phyloP scores from a whole-genome alignment of 345 rosid genomes.

The Aquilaria malaccensis region DNA sequence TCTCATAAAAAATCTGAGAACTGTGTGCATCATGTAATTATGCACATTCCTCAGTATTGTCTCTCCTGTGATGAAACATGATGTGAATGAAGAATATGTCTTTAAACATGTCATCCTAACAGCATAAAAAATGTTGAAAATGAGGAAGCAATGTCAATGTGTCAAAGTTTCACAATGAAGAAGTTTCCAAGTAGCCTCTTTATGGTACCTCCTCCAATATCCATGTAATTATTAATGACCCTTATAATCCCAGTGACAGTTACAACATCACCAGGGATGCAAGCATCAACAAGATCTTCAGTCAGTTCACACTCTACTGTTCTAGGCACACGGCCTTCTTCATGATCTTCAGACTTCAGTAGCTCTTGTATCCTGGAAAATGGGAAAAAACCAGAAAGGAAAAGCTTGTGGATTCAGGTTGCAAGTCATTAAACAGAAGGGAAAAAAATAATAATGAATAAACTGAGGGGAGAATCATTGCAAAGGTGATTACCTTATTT shows the following conservation, averaged over 20 bases:
- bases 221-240: constrained; percentile 82
- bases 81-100: neutral
- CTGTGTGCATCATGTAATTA: neutral
- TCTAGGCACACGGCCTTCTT: constrained; percentile 98
- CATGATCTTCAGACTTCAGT: constrained; percentile 73
- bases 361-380: constrained; percentile 70
- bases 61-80: too few species aligned
- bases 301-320: constrained; percentile 94
- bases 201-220: constrained; percentile 88
- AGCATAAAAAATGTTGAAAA: neutral
- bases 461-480: neutral
- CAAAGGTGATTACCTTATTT: constrained; percentile 51
- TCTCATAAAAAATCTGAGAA: neutral
- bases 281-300: constrained; percentile 82
- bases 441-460: neutral
- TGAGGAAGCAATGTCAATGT: neutral
- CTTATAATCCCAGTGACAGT: constrained; percentile 91
- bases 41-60: neutral
- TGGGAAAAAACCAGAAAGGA: neutral
- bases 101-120: neutral
- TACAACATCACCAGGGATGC: constrained; percentile 98
- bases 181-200: neutral
- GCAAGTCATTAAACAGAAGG: constrained; percentile 4
- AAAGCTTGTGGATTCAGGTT: neutral
- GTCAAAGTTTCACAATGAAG: neutral